Percentiles rank a stretch among this genome's conserved stretches.
These are phyloP conservation scores for Talaromyces verruculosus DNA, from an alignment of 2,329 filamentous ascomycete genomes.

Conservation along the genomic window DNA sequence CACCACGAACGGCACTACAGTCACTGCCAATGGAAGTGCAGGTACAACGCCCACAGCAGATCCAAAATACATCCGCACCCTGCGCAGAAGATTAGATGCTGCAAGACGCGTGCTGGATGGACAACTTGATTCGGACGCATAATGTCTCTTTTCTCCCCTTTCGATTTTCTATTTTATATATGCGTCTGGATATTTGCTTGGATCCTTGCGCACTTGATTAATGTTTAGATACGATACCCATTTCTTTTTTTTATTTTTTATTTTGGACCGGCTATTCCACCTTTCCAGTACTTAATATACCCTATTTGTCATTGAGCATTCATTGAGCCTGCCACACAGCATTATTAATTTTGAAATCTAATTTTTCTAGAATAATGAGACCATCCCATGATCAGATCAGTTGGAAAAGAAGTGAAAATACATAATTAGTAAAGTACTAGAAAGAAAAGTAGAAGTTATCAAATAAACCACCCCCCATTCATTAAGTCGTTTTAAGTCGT, in stretches of 20 bases:
- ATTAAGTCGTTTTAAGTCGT: slow-evolving; percentile 2
- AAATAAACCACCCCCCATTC: background rate
- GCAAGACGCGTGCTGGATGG: slow-evolving; percentile 74
- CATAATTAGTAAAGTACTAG: background rate
- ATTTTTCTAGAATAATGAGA: background rate
- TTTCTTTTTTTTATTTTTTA: background rate
- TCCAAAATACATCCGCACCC: slow-evolving; percentile 58
- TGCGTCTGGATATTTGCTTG: background rate
- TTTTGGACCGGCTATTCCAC: background rate
- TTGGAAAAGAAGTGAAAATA: background rate
- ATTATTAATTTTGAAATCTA: background rate
- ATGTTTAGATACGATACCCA: slow-evolving; percentile 14
- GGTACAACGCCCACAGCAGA: slow-evolving; percentile 35
- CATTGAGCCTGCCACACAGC: background rate
- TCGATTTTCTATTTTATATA: background rate
- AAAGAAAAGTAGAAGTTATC: background rate
- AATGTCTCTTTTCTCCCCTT: background rate
- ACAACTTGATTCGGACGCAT: slow-evolving; percentile 47
- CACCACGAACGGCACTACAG: background rate
- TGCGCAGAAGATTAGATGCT: slow-evolving; percentile 70
- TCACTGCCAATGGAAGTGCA: background rate
- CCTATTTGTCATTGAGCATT: slow-evolving; percentile 1
- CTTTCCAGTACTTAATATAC: slow-evolving; percentile 4
- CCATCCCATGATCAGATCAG: background rate
- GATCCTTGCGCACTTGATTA: background rate